Base-by-base conservation (phyloP, 345 rosid species). In the Xanthoceras sorbifolium region DNA sequence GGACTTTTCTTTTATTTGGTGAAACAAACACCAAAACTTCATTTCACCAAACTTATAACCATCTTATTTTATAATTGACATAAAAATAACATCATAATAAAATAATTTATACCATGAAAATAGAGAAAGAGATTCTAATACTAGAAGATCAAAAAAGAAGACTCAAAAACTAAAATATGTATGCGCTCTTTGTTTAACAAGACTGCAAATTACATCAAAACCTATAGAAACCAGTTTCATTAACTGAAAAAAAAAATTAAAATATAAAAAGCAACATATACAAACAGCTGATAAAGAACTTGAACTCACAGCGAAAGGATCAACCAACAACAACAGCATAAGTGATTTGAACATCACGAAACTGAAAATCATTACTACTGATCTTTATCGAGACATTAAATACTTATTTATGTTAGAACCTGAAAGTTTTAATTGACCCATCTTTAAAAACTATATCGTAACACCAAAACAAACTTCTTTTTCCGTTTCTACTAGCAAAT, bases 301-400 rank as follows among this genome's bases (percentile, higher is more conserved):
- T 1, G 26, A 17, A 36, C 34, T 65, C 46, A 36, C 38, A 36
- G 6, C 0, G 8, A 44, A 12, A 20, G 69, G 18, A 34, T n/a
- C 42, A 36, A 22, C 65, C 15, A 61, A 61, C 65, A 5, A 25
- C 48, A 38, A 46, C n/a, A n/a, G n/a, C 54, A 69, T 46, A 22
- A 0, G 18, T 3, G 10, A 65, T 9, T 26, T 2, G 38, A 10
- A 46, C 6, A 69, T 46, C 14, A 34, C 23, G 9, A 36, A 40
- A 3, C 1, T 36, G 18, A 66, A 38, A 22, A 1, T 60, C 10
- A 66, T 40, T 22, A 22, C 1, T 18, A 40, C 18, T 14, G 12
- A 69, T 69, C 48, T 2, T 17, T 17, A 60, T 42, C 59, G 25
- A 20, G 42, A 26, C 57, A 42, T 60, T 73, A 73, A 62, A 72